Base-by-base conservation (phyloP, 2,329 filamentous ascomycete genomes). In the Chrysoporthe cubensis region DNA sequence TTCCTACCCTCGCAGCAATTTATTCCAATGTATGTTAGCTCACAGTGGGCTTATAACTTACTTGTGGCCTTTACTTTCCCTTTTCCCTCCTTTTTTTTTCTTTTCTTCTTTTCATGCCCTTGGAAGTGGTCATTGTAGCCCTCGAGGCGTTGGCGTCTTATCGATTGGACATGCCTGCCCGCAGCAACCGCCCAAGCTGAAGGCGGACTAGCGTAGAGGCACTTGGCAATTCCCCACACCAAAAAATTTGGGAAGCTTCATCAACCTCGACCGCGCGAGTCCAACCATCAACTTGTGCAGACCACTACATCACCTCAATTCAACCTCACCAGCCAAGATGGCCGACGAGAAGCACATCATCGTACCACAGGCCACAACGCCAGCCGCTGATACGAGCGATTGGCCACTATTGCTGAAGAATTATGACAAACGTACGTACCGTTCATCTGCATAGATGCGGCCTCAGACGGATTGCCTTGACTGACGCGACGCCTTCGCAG, bases 401-500 rank as follows among this genome's bases (percentile, higher is more conserved):
- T 97, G 94, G 93, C 96, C 96, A 75, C 85, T 98, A 76, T 87
- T 98, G 76, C 87, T 98, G 77, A 97, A 97, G 85, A 97, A 97
- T 84, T 98, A 96, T 83, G 92, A 94, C 81, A 92, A 94, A 78
- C 85, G 93, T 96, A 87, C 79, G 91, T 85, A 74, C 69, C 71
- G 34, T 16, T 44, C 18, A 14, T 42, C 37, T 26, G 37, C 21
- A 32, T 26, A 8, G 42, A 43, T 43, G 57, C 57, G 14, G 57
- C 57, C 18, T 26, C 57, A 44, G 21, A 60, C 21, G 40, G 37
- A 16, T 9, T 18, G n/a, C 13, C 58, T 65, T 62, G 57, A 59
- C 65, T 64, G 56, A 56, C 66, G 64, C n/a, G 58, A 21, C 16
- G 26, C 34, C 7, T 65, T 64, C 44, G 69, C 76, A 95, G 93